phyloP scores from a whole-genome alignment of 2,329 filamentous ascomycete species.

The Calonectria montana region DNA sequence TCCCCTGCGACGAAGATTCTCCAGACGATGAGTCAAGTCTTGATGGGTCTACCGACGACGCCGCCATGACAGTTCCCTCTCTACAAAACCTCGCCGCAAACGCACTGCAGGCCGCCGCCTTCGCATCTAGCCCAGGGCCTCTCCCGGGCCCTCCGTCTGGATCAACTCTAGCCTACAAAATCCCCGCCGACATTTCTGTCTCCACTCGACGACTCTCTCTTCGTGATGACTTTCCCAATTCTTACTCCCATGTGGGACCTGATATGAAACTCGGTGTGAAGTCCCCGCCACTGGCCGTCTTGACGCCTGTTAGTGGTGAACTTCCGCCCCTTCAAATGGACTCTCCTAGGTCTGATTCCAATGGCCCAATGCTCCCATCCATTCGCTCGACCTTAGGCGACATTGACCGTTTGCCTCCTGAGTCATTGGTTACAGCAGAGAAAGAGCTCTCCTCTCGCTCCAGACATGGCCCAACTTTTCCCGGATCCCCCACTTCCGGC shows the following conservation, averaged over 20 bases:
- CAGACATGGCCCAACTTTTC: slow-evolving; percentile 41
- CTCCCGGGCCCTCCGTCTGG: slow-evolving; percentile 20
- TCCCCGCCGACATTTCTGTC: slow-evolving; percentile 44
- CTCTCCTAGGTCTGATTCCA: slow-evolving; percentile 49
- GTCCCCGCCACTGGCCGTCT: slow-evolving; percentile 36
- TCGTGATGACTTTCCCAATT: slow-evolving; percentile 44
- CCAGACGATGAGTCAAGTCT: slow-evolving; percentile 35
- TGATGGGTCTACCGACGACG: slow-evolving; percentile 24
- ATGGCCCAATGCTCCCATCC: slow-evolving; percentile 52
- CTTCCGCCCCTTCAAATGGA: slow-evolving; percentile 53
- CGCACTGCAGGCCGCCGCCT: slow-evolving; percentile 44
- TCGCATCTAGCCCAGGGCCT: slow-evolving; percentile 21
- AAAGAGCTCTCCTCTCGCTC: slow-evolving; percentile 44
- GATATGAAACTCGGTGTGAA: slow-evolving; percentile 32
- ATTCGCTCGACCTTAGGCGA: slow-evolving; percentile 53
- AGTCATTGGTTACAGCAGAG: slow-evolving; percentile 46
- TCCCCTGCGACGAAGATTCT: slow-evolving; percentile 58
- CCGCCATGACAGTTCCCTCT: slow-evolving; percentile 35
- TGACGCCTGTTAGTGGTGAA: slow-evolving; percentile 43
- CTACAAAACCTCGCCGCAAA: slow-evolving; percentile 48
- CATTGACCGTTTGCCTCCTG: slow-evolving; percentile 45
- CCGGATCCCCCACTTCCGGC: slow-evolving; percentile 50
- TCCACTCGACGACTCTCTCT: slow-evolving; percentile 48
- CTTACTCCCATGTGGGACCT: background rate
- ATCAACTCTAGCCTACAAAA: slow-evolving; percentile 30